These are phyloP conservation scores for Sabuloglossum arenarium DNA, from an alignment of 495 filamentous ascomycete species.

Conservation along the genomic window DNA sequence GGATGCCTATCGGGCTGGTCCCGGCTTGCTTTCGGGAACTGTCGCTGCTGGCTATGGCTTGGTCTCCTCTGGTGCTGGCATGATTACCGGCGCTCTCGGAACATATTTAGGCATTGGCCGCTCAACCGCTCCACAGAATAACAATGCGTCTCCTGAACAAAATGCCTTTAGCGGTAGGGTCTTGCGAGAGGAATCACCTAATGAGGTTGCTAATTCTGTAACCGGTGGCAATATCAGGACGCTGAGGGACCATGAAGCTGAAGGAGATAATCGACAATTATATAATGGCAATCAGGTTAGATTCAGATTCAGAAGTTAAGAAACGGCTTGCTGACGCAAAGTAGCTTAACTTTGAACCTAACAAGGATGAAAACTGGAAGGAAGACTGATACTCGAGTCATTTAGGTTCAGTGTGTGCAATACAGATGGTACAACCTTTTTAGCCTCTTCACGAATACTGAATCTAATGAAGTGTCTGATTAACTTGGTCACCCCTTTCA, in stretches of 20 bases:
- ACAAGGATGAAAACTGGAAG: slow-evolving; percentile 24
- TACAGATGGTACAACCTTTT: background rate
- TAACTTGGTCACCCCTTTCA: too few species aligned
- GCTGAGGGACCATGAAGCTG: slow-evolving; percentile 28
- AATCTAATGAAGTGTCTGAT: too few species aligned
- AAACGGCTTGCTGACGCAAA: background rate
- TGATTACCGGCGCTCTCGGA: slow-evolving; percentile 22
- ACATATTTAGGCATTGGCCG: slow-evolving; percentile 31
- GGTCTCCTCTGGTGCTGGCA: slow-evolving; percentile 13
- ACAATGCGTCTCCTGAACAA: background rate
- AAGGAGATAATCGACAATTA: slow-evolving; percentile 36
- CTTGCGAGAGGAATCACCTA: slow-evolving; percentile 4
- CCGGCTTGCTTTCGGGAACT: slow-evolving; percentile 23
- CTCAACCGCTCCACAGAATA: slow-evolving; percentile 3
- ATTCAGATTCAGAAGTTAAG: background rate
- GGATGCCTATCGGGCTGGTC: slow-evolving; percentile 31
- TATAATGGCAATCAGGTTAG: slow-evolving; percentile 84
- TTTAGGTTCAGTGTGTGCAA: background rate
- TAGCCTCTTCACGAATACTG: too few species aligned
- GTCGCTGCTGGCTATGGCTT: slow-evolving; percentile 22
- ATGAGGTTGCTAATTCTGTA: slow-evolving; percentile 12
- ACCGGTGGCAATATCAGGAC: slow-evolving; percentile 26
- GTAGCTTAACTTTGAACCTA: slow-evolving; percentile 46
- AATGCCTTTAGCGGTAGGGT: background rate
- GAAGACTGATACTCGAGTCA: background rate